phyloP scores from a whole-genome alignment of 2,329 filamentous ascomycete species.

The Pseudocercospora cruenta region DNA sequence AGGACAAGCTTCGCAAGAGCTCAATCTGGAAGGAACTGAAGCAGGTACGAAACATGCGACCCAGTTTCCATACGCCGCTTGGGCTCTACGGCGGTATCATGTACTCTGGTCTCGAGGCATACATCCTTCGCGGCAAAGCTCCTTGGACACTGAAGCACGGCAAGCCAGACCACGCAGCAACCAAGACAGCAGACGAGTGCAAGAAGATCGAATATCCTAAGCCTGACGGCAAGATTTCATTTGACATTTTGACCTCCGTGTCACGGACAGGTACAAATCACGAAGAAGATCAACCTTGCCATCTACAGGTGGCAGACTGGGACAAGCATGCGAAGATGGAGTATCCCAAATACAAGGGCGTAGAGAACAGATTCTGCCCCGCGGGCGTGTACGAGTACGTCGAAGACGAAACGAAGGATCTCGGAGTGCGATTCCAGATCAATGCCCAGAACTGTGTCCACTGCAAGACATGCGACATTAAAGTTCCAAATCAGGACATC shows the following conservation, averaged over 20 bases:
- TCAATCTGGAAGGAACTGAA: conserved; percentile 92
- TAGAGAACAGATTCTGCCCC: conserved; percentile 96
- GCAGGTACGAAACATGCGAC: conserved; percentile 95
- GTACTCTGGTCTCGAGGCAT: conserved; percentile 93
- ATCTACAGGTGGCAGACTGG: conserved; percentile 94
- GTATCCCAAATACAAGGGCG: conserved; percentile 84
- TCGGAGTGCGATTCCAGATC: conserved; percentile 95
- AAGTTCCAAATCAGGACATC: conserved; percentile 94
- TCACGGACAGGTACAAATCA: conserved; percentile 96
- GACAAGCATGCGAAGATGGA: conserved; percentile 82
- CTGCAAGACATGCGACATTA: conserved; percentile 99
- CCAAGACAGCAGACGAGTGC: conserved; percentile 76
- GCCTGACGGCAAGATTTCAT: conserved; percentile 91
- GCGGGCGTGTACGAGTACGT: conserved; percentile 98
- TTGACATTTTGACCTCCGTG: conserved; percentile 95
- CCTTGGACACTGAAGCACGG: conserved; percentile 94
- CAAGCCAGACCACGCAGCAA: conserved; percentile 74
- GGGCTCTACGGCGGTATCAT: conserved; percentile 86
- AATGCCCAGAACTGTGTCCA: conserved; percentile 98
- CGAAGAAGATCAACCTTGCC: conserved; percentile 96
- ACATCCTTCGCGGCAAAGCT: conserved; percentile 77
- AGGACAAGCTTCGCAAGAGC: conserved; percentile 82
- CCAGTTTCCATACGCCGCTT: conserved; percentile 85
- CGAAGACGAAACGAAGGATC: conserved; percentile 82
- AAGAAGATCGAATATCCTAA: conserved; percentile 95